These are phyloP conservation scores for Russula sp. DNA, from an alignment of 768 basidiomycete species.

Conservation along the genomic window DNA sequence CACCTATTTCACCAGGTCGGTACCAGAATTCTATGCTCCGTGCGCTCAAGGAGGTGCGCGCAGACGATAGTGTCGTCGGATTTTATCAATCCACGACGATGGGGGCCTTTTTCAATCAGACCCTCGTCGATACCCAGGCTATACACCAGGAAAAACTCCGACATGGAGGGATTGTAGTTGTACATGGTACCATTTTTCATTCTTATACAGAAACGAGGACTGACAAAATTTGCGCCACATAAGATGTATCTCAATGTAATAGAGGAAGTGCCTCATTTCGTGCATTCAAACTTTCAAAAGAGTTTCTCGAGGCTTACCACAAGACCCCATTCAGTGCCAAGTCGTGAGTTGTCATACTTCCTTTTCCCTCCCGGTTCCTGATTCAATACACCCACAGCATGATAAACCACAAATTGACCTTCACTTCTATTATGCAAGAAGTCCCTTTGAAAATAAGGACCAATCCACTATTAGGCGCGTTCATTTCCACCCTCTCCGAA, in stretches of 20 bases:
- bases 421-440: slow-evolving; percentile 82
- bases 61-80: slow-evolving; percentile 88
- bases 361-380: background rate
- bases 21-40: slow-evolving; percentile 85
- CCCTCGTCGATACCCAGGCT: slow-evolving; percentile 76
- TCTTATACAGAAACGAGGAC: background rate
- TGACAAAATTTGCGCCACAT: background rate
- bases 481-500: slow-evolving; percentile 62
- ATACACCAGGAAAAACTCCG: slow-evolving; percentile 82
- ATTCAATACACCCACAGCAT: slow-evolving; percentile 47
- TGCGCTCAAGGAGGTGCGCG: slow-evolving; percentile 85
- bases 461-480: slow-evolving; percentile 74
- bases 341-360: slow-evolving; percentile 51
- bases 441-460: slow-evolving; percentile 82
- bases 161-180: slow-evolving; percentile 80
- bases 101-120: slow-evolving; percentile 82
- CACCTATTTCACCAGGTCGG: slow-evolving; percentile 47
- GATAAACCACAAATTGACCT: slow-evolving; percentile 75
- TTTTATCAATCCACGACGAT: slow-evolving; percentile 90
- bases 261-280: slow-evolving; percentile 86
- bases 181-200: slow-evolving; percentile 59
- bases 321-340: slow-evolving; percentile 79
- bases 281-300: slow-evolving; percentile 78
- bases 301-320: slow-evolving; percentile 80
- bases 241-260: slow-evolving; percentile 74